phyloP scores from a whole-genome alignment of 495 filamentous ascomycete species.

The Xylaria scruposa region DNA sequence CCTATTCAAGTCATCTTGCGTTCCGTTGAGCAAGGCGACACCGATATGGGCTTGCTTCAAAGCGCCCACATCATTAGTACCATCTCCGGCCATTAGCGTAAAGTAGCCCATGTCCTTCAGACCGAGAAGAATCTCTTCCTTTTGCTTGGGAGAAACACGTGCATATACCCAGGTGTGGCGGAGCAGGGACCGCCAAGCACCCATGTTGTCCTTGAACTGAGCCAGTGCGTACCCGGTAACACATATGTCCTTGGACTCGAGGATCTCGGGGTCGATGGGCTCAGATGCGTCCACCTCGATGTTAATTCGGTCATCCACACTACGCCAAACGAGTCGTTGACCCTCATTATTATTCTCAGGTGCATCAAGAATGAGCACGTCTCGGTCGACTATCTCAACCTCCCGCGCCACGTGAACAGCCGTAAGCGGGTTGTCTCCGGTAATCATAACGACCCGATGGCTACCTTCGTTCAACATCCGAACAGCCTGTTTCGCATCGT shows the following conservation, averaged over 20 bases:
- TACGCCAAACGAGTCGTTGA: slow-evolving; percentile 88
- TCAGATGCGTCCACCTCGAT: slow-evolving; percentile 87
- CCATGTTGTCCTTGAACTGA: slow-evolving; percentile 82
- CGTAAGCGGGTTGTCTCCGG: slow-evolving; percentile 96
- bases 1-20: slow-evolving; percentile 83
- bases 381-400: slow-evolving; percentile 97
- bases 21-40: slow-evolving; percentile 94
- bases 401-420: slow-evolving; percentile 94
- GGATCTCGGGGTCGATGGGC: slow-evolving; percentile 79
- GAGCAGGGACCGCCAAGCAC: slow-evolving; percentile 72
- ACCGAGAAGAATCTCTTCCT: slow-evolving; percentile 96
- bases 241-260: slow-evolving; percentile 90
- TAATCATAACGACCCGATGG: slow-evolving; percentile 99
- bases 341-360: slow-evolving; percentile 89
- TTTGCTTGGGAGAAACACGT: slow-evolving; percentile 96
- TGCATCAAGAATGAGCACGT: slow-evolving; percentile 92
- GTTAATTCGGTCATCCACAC: slow-evolving; percentile 86
- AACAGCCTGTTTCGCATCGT: slow-evolving; percentile 91
- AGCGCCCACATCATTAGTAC: slow-evolving; percentile 97
- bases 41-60: slow-evolving; percentile 98
- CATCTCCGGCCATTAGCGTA: slow-evolving; percentile 98
- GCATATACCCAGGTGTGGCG: slow-evolving; percentile 97
- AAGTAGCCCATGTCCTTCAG: slow-evolving; percentile 97
- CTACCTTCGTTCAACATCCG: slow-evolving; percentile 99
- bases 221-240: slow-evolving; percentile 93